Conservation (phyloP, 140 eudicot genomes). For the Cichorium intybus region DNA sequence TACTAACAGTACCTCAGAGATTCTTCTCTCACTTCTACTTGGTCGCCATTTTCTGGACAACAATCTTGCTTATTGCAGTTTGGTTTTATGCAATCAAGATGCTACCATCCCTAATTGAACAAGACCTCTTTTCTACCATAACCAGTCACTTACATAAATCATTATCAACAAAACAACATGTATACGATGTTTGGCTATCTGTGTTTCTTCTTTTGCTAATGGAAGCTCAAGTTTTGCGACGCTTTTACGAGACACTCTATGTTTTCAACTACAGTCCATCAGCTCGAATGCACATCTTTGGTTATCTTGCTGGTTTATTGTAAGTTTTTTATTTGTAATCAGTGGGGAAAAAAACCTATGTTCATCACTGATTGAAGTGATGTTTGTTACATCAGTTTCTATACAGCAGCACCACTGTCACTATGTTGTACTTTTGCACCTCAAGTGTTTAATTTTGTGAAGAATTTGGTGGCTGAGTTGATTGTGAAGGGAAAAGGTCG, state of each 20-base stretch:
- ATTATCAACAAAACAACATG: too few species aligned
- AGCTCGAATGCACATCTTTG: constrained; percentile 75
- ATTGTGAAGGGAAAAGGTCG: constrained; percentile 47
- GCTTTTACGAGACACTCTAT: constrained; percentile 69
- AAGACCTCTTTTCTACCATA: too few species aligned
- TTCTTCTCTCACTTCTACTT: constrained; percentile 74
- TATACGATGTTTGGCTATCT: constrained; percentile 50
- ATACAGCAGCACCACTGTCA: constrained; percentile 78
- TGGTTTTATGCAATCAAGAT: constrained; percentile 68
- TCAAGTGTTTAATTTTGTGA: constrained; percentile 44
- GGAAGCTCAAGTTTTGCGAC: constrained; percentile 80
- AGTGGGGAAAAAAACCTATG: too few species aligned
- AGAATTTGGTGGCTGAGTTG: too few species aligned
- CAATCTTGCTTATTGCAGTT: constrained; percentile 49
- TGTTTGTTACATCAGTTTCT: constrained; percentile 44
- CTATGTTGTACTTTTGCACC: constrained; percentile 57
- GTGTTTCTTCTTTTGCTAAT: constrained; percentile 75
- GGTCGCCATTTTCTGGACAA: constrained; percentile 68
- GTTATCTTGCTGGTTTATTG: constrained; percentile 69
- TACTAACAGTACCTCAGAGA: constrained; percentile 71
- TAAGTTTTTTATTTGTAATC: constrained; percentile 52
- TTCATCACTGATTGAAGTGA: not conserved
- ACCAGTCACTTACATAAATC: too few species aligned
- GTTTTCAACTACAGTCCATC: constrained; percentile 77
- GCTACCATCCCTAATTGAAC: too few species aligned